Percentiles rank a stretch among this genome's conserved stretches.
phyloP scores from a whole-genome alignment of 305 asterid genomes.

The Fraxinus velutina region DNA sequence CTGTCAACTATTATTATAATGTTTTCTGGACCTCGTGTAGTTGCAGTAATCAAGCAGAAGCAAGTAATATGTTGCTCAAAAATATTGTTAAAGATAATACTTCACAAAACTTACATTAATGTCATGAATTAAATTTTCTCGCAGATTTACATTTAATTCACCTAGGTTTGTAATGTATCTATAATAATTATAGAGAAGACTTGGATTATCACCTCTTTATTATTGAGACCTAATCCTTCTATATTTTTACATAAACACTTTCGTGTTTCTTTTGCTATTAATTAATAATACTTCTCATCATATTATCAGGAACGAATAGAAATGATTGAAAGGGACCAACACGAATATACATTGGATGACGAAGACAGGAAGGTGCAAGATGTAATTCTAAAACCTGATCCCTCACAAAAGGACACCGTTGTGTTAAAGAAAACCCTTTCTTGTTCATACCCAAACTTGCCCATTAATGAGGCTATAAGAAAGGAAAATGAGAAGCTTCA shows the following conservation, averaged over 20 bases:
- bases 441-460: constrained; percentile 68
- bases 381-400: constrained; percentile 69
- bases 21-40: not conserved
- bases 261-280: not conserved
- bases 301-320: constrained; percentile 64
- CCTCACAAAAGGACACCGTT: constrained; percentile 53
- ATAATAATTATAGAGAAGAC: not conserved
- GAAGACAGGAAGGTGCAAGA: constrained; percentile 71
- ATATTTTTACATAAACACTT: not conserved
- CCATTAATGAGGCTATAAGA: constrained; percentile 61
- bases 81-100: not conserved
- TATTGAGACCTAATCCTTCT: not conserved
- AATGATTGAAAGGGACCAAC: constrained; percentile 66
- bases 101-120: not conserved
- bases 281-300: constrained; percentile 1
- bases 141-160: not conserved
- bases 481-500: constrained; percentile 78
- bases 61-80: not conserved
- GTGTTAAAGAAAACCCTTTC: constrained; percentile 73
- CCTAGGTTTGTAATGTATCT: not conserved
- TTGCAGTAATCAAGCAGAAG: not conserved
- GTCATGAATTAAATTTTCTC: not conserved
- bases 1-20: not conserved
- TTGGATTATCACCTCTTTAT: not conserved
- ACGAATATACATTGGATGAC: constrained; percentile 69